Evolutionary conservation across 2,329 filamentous ascomycete genomes (phyloP).

Genomic region (Mollisia scopiformis): DNA sequence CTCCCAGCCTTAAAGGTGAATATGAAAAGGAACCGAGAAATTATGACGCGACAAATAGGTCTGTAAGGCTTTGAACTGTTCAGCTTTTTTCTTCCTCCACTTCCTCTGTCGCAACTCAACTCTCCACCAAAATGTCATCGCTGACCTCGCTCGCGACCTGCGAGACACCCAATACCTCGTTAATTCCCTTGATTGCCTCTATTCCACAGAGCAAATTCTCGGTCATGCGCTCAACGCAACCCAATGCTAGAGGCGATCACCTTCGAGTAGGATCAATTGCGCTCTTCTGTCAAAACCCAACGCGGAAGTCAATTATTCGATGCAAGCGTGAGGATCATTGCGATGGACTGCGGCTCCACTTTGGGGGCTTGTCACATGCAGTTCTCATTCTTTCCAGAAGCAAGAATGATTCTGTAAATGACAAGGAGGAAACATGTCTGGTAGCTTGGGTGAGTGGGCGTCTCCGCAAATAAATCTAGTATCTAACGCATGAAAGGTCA

Average conservation of each 20-base stretch:
- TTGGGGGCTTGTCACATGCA: neutral
- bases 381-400: neutral
- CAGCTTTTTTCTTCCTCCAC: no score
- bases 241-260: neutral
- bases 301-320: neutral
- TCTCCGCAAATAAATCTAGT: neutral
- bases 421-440: neutral
- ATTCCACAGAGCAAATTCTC: neutral
- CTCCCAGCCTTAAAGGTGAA: no score
- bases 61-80: no score
- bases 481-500: neutral
- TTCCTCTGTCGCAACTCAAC: no score
- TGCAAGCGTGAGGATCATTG: neutral
- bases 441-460: neutral
- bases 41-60: no score
- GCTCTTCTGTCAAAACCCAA: neutral
- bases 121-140: no score
- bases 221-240: neutral
- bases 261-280: neutral
- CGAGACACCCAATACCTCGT: no score
- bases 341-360: neutral
- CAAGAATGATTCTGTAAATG: neutral
- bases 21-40: no score
- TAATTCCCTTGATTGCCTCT: no score
- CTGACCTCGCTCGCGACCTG: no score